Conservation (phyloP, 306 rosid species). For the Medicago lupulina region DNA sequence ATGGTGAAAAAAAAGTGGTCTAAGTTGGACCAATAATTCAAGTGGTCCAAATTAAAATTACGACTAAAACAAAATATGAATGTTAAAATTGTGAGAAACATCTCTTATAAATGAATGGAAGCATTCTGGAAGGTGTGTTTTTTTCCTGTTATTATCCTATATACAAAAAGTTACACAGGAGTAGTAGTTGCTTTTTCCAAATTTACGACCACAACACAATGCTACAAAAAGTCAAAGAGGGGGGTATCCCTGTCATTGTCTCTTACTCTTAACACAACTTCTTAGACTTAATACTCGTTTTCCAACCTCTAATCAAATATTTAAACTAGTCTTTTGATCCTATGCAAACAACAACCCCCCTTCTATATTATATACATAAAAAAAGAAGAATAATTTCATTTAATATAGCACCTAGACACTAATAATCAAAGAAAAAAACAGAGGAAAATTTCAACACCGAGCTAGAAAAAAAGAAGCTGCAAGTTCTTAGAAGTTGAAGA, state of each 20-base stretch:
- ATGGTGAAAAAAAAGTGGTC: too few species aligned
- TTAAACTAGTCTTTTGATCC: conserved; percentile 25
- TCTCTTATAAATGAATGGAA: not conserved
- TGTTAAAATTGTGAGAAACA: not conserved
- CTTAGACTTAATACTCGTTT: conserved; percentile 51
- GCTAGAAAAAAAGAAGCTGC: conserved; percentile 38
- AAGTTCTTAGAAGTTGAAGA: conserved; percentile 30
- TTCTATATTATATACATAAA: not conserved
- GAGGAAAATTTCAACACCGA: conserved; percentile 44
- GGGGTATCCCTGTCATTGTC: conserved; percentile 58
- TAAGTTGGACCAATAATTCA: too few species aligned
- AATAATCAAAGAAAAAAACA: not conserved
- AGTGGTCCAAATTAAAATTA: too few species aligned
- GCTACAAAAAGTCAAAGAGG: conserved; percentile 51
- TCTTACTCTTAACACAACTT: conserved; percentile 18
- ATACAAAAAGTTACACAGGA: not conserved
- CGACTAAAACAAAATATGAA: not conserved
- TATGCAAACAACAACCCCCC: conserved; percentile 44
- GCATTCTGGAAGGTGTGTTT: conserved; percentile 39
- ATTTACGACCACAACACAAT: not conserved
- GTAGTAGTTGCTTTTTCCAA: not conserved
- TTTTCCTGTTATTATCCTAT: too few species aligned
- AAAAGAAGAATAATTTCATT: conserved; percentile 17
- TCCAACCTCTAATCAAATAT: conserved; percentile 29
- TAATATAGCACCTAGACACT: conserved; percentile 29